Conservation (phyloP, 1,284 basidiomycete species). For the Pterula multifida region DNA sequence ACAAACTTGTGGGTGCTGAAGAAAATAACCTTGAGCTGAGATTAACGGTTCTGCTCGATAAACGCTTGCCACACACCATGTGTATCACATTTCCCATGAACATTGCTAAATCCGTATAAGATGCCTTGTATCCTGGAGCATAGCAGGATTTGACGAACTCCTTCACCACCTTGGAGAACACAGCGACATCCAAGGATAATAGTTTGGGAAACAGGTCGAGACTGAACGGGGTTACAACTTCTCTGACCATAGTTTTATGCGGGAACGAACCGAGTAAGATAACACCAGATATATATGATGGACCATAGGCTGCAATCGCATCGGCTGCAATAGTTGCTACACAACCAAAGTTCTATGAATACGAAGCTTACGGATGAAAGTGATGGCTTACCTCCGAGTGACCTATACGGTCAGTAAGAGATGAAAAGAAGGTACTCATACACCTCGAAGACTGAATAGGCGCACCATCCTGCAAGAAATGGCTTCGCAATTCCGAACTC, state of each 20-base stretch:
- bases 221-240: neutral
- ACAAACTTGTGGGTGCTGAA: neutral
- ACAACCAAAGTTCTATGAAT: neutral
- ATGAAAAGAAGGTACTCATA: neutral
- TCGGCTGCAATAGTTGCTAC: neutral
- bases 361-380: neutral
- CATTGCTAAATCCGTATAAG: neutral
- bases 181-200: neutral
- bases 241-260: neutral
- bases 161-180: neutral
- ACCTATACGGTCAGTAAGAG: neutral
- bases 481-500: slow-evolving; percentile 15
- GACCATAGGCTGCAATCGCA: slow-evolving; percentile 1
- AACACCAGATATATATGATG: neutral
- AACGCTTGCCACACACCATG: neutral
- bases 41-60: too few species aligned
- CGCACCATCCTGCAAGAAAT: slow-evolving; percentile 17
- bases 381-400: neutral
- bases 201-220: neutral
- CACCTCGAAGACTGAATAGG: neutral
- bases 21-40: too few species aligned
- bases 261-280: neutral
- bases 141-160: neutral
- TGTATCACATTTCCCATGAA: neutral
- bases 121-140: neutral